Base-by-base conservation (phyloP, 2,329 filamentous ascomycete genomes). In the Neurospora crassa region DNA sequence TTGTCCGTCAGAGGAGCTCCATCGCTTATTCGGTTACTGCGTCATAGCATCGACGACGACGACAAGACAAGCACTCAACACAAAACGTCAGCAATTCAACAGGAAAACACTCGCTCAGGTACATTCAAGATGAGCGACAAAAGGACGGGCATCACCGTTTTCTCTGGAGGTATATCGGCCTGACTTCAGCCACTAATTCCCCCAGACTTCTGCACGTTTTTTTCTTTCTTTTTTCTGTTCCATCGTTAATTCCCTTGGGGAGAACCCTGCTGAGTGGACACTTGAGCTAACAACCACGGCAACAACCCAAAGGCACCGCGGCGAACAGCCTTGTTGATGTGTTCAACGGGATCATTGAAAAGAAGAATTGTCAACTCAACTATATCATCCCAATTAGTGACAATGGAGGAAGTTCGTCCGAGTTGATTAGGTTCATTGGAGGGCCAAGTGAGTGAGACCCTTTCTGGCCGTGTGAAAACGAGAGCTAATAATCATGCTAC, bases 361-460 rank as follows among this genome's bases (percentile, higher is more conserved):
- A 86, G 76, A 92, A 91, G 73, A 82, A 86, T 53, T 91, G 91
- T 77, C 83, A 86, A 2, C 82, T 96, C 59, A 93, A 89, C 81
- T 96, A 97, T 80, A 89, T 97, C 72, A 97, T 98, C 69, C 95
- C 95, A 43, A 97, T 97, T 79, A 96, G 92, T 75, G 95, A 98
- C 82, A 98, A 98, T 81, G 95, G 95, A 68, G 95, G 95, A 47
- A 96, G 92, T 76, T 96, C 94, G 2, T 97, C 93, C 67, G 95
- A 98, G 83, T 84, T 97, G 77, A 97, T 97, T 75, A 88, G 96
- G 43, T 94, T 98, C 43, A 96, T 98, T 81, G 96, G 95, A 16
- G 96, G 96, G 1, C 95, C 95, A 74, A 95, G 95, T 91, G 11
- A 41, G 45, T 41, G 29, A 42, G 12, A 16, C 29, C 16, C 14